A percentile compares a stretch with the other conserved stretches of the same genome.
phyloP scores from a whole-genome alignment of 164 flowering plant species.

The Houttuynia cordata region DNA sequence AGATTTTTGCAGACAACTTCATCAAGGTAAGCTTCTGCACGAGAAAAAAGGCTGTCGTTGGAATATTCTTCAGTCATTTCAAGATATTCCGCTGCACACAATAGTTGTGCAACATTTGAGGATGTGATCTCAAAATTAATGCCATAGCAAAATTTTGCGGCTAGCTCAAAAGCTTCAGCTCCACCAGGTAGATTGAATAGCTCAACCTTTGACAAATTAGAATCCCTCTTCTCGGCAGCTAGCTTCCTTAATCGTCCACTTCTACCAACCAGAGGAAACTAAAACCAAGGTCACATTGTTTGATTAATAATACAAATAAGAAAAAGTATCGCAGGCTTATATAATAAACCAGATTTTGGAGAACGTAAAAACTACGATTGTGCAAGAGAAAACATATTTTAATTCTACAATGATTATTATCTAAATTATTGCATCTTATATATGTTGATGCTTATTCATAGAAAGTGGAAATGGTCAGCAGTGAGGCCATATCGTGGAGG shows the following conservation, averaged over 20 bases:
- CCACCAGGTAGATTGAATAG: constrained; percentile 77
- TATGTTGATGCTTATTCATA: background rate
- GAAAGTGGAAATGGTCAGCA: background rate
- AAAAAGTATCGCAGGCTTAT: background rate
- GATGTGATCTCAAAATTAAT: constrained; percentile 82
- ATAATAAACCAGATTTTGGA: too few species aligned
- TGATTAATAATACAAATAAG: background rate
- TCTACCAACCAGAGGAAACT: constrained; percentile 88
- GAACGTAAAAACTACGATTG: too few species aligned
- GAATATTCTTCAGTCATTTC: constrained; percentile 87
- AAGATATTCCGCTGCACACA: constrained; percentile 76
- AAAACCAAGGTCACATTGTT: constrained; percentile 10
- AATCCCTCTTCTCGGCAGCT: constrained; percentile 54
- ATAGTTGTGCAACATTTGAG: constrained; percentile 67
- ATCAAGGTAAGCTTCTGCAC: constrained; percentile 71
- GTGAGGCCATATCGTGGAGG: background rate
- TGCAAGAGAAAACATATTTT: too few species aligned
- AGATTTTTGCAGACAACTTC: constrained; percentile 59
- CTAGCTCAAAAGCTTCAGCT: constrained; percentile 76
- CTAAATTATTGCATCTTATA: too few species aligned
- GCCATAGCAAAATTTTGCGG: constrained; percentile 87
- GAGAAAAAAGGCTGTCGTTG: constrained; percentile 58
- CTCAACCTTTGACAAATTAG: constrained; percentile 51
- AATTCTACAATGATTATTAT: too few species aligned
- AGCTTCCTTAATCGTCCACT: constrained; percentile 71